Percentiles rank a stretch among this genome's conserved stretches.
These are phyloP conservation scores for Aspergillus costaricaensis DNA, from an alignment of 2,329 filamentous ascomycete genomes.

Conservation along the genomic window DNA sequence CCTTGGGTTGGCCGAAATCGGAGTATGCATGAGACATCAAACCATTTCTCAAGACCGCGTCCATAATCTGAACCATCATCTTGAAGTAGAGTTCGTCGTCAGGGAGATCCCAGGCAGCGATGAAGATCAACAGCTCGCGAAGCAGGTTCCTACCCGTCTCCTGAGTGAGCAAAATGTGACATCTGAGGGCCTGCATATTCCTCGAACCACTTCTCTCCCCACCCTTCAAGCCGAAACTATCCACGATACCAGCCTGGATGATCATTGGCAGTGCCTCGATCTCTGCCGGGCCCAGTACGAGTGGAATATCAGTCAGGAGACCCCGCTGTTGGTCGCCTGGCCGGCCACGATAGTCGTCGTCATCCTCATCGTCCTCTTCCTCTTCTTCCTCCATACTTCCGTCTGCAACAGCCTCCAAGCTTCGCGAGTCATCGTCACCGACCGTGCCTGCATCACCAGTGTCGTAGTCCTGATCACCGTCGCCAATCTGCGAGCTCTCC, in stretches of 20 bases:
- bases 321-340: slow-evolving; percentile 65
- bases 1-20: slow-evolving; percentile 86
- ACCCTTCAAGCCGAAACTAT: slow-evolving; percentile 71
- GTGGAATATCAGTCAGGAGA: slow-evolving; percentile 86
- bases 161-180: slow-evolving; percentile 83
- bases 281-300: slow-evolving; percentile 90
- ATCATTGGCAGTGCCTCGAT: slow-evolving; percentile 98
- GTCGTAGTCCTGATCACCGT: slow-evolving; percentile 46
- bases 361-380: slow-evolving; percentile 56
- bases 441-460: slow-evolving; percentile 43
- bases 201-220: slow-evolving; percentile 61
- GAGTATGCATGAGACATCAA: slow-evolving; percentile 91
- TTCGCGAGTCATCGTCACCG: slow-evolving; percentile 45
- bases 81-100: slow-evolving; percentile 95
- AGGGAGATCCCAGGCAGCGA: slow-evolving; percentile 93
- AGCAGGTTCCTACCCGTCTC: slow-evolving; percentile 89
- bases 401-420: slow-evolving; percentile 46
- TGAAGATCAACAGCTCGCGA: slow-evolving; percentile 89
- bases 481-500: slow-evolving; percentile 45
- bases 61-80: slow-evolving; percentile 93
- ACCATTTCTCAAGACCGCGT: slow-evolving; percentile 85
- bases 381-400: slow-evolving; percentile 53
- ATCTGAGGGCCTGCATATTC: slow-evolving; percentile 87
- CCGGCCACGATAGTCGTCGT: slow-evolving; percentile 55
- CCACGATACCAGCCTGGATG: slow-evolving; percentile 90